A percentile compares a stretch with the other conserved stretches of the same genome.
Evolutionary conservation across 1,284 basidiomycete genomes (phyloP).

Genomic region (Vanrija sp.): DNA sequence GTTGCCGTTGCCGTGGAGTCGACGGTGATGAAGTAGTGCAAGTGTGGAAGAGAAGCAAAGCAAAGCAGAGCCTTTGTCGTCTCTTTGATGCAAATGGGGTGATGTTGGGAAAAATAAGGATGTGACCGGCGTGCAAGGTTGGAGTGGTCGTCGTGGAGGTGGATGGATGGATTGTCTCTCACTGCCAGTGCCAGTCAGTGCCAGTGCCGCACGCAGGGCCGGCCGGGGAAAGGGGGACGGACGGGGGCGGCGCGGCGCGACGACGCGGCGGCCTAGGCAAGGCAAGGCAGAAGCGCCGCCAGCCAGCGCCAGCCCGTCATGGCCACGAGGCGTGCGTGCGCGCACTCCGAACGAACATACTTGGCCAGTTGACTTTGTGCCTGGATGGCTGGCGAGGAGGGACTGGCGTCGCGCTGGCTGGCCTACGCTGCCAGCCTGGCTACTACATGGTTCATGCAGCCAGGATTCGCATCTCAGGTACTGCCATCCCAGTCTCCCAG

Average conservation of each 20-base stretch:
- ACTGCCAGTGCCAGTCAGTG: no score
- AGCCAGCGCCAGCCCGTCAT: no score
- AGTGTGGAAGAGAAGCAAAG: conserved; percentile 1
- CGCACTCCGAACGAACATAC: no score
- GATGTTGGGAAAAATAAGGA: neutral
- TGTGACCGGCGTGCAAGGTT: neutral
- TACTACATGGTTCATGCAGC: neutral
- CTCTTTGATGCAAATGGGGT: neutral
- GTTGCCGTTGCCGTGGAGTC: neutral
- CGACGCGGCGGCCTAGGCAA: no score
- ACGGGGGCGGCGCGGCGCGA: no score
- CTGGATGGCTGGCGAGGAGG: neutral
- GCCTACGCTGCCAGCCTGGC: neutral
- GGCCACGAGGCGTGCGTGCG: no score
- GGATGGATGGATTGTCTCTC: neutral
- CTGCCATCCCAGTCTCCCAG: no score
- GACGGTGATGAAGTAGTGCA: neutral
- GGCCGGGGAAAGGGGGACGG: no score
- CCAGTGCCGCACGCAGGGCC: no score
- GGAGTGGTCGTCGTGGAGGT: neutral
- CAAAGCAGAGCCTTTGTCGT: neutral
- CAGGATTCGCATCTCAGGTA: no score
- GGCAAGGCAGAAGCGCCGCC: no score
- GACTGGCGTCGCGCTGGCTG: neutral
- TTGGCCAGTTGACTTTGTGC: no score